Evolutionary conservation across 352 stramenopile genomes (phyloP).

Genomic region (Globisporangium takayamanum): DNA sequence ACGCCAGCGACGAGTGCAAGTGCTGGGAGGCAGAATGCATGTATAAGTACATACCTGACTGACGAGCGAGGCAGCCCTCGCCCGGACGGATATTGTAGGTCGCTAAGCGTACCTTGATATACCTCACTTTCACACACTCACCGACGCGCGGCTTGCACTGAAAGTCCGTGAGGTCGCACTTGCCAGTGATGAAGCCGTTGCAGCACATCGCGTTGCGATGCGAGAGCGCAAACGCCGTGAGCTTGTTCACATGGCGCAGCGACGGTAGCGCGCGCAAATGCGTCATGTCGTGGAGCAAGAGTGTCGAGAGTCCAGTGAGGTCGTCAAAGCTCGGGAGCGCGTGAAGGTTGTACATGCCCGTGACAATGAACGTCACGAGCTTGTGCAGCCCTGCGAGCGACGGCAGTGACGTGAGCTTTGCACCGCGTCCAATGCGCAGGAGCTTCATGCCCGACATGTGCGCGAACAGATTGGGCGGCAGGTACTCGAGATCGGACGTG

Average conservation of each 20-base stretch:
- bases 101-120: no score
- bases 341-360: not conserved
- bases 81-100: no score
- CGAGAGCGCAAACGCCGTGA: not conserved
- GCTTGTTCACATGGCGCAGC: not conserved
- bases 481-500: not conserved
- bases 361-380: not conserved
- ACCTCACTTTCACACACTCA: no score
- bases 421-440: not conserved
- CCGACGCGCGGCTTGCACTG: not conserved
- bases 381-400: not conserved
- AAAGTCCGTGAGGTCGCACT: conserved; percentile 1
- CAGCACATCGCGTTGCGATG: conserved; percentile 1
- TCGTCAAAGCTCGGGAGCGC: not conserved
- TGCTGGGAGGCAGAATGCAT: no score
- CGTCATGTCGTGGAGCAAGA: no score
- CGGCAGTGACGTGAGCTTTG: not conserved
- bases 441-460: not conserved
- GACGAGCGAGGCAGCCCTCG: no score
- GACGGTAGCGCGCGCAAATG: no score
- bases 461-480: not conserved
- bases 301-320: no score
- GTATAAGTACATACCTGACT: no score
- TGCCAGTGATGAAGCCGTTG: not conserved
- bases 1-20: no score